Evolutionary conservation across 805 yeast species (phyloP).

Genomic region (Kurtzmaniella fragi): DNA sequence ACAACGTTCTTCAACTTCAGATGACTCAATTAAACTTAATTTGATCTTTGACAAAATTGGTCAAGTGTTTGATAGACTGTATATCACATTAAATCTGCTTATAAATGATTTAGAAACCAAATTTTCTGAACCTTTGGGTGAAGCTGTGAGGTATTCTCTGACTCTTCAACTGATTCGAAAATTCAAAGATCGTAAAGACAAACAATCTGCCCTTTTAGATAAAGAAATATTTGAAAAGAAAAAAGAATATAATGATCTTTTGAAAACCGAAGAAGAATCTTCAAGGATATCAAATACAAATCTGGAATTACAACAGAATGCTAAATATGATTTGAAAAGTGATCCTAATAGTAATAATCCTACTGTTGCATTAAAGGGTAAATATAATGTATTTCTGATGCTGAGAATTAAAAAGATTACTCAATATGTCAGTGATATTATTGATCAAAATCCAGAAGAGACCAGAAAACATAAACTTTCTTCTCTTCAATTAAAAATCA

Average conservation of each 20-base stretch:
- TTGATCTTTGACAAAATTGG: slow-evolving; percentile 70
- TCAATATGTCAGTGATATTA: slow-evolving; percentile 50
- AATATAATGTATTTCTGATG: slow-evolving; percentile 48
- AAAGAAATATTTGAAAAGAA: slow-evolving; percentile 27
- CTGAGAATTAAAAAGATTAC: slow-evolving; percentile 43
- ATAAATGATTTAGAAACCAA: slow-evolving; percentile 51
- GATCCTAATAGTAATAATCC: slow-evolving; percentile 6
- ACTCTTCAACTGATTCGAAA: slow-evolving; percentile 55
- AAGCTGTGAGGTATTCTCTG: slow-evolving; percentile 60
- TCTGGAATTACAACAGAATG: slow-evolving; percentile 11
- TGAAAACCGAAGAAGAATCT: slow-evolving; percentile 26
- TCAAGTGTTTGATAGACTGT: slow-evolving; percentile 72
- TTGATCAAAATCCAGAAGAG: slow-evolving; percentile 64
- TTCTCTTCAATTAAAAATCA: slow-evolving; percentile 46
- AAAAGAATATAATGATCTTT: slow-evolving; percentile 24
- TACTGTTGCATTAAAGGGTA: slow-evolving; percentile 18
- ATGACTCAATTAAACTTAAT: slow-evolving; percentile 25
- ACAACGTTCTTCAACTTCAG: slow-evolving; percentile 5
- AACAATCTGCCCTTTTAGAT: slow-evolving; percentile 28
- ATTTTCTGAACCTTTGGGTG: slow-evolving; percentile 65
- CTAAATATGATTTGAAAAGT: slow-evolving; percentile 16
- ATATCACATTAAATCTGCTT: slow-evolving; percentile 47
- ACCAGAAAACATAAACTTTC: slow-evolving; percentile 51
- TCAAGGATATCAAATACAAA: slow-evolving; percentile 9
- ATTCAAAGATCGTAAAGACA: slow-evolving; percentile 44